Evolutionary conservation across 1,139 yeast genomes (phyloP), one percentile per base, ranked within the genome.

Genomic region (Scheffersomyces parashehatae): DNA sequence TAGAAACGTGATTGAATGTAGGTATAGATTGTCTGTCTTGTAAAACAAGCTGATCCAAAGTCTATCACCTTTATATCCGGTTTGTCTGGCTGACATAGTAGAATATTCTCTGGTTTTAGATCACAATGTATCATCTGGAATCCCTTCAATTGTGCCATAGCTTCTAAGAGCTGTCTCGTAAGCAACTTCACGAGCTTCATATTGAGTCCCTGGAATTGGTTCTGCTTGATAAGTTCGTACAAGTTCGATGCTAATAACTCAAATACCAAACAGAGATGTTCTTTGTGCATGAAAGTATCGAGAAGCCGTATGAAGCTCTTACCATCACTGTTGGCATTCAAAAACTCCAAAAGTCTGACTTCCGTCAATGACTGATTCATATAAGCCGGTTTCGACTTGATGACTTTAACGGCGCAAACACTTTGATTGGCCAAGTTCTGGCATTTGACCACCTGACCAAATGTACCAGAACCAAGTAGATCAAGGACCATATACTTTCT

Each of bases 361-460:
- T 93, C 99, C 46, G 95, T 88, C 56, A 91, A 75, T 41, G 96
- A 87, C 65, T 93, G 99, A 60, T 89, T 90, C 67, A 91, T 73
- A 58, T 88, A 91, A 9, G 96, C 97, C 4, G 96, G 89, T 59
- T 87, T 88, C 31, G 96, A 87, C 62, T 93, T 93, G 52, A 93
- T 88, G 36, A 93, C 96, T 64, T 93, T 93, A 35, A 95, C 96
- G 0, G 99, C 99, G 37, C 91, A 89, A 24, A 93, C 82, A 48
- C 89, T 91, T 59, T 89, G 95, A 38, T 95, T 90, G 39, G 82
- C 73, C 64, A 93, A 73, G 62, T 93, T 90, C 65, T 93, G 99
- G 67, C 98, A 93, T 66, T 93, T 93, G 29, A 91, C 98, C 42
- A 95, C 99, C 65, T 93, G 99, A 4, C 99, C 99, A 75, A 95